Percentiles rank a stretch among this genome's conserved stretches.
Conservation (phyloP, 176 grass and related monocot genomes). For the Musa troglodytarum region DNA sequence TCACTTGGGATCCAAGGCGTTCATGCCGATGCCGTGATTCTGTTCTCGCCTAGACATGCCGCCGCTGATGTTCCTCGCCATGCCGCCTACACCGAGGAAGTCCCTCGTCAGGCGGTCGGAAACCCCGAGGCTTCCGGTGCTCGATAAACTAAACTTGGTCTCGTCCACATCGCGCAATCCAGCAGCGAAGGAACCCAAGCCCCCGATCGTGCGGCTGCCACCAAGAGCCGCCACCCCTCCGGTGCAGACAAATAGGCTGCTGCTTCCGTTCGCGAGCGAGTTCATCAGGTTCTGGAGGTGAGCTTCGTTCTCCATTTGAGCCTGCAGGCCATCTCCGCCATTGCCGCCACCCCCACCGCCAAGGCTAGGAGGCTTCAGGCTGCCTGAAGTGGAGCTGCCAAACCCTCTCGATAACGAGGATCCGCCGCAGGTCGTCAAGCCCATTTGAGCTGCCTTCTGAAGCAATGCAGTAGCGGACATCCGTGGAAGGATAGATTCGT, state of each 20-base stretch:
- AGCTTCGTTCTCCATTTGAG: conserved; percentile 61
- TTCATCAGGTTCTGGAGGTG: conserved; percentile 86
- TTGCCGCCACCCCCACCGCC: conserved; percentile 3
- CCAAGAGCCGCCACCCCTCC: conserved; percentile 22
- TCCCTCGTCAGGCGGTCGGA: conserved; percentile 69
- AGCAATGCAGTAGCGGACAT: conserved; percentile 94
- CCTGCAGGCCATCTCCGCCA: conserved; percentile 18
- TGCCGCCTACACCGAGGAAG: conserved; percentile 77
- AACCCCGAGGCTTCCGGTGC: not conserved
- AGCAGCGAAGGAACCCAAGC: not conserved
- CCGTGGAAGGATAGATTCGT: conserved; percentile 58
- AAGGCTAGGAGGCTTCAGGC: not conserved
- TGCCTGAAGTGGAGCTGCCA: conserved; percentile 30
- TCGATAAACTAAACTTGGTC: conserved; percentile 47
- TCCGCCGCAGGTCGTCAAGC: conserved; percentile 49
- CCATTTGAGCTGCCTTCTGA: conserved; percentile 95
- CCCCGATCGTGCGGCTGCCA: not conserved
- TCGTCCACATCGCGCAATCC: conserved; percentile 5
- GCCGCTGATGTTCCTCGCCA: conserved; percentile 48
- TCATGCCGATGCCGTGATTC: not conserved
- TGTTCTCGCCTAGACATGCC: conserved; percentile 40
- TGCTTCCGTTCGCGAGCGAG: conserved; percentile 52
- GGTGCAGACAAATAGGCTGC: conserved; percentile 25
- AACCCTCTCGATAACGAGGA: conserved; percentile 47
- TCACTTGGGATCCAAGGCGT: conserved; percentile 67